These are phyloP conservation scores for Heterobasidion annosum DNA, from an alignment of 1,284 basidiomycete species.

Conservation along the genomic window DNA sequence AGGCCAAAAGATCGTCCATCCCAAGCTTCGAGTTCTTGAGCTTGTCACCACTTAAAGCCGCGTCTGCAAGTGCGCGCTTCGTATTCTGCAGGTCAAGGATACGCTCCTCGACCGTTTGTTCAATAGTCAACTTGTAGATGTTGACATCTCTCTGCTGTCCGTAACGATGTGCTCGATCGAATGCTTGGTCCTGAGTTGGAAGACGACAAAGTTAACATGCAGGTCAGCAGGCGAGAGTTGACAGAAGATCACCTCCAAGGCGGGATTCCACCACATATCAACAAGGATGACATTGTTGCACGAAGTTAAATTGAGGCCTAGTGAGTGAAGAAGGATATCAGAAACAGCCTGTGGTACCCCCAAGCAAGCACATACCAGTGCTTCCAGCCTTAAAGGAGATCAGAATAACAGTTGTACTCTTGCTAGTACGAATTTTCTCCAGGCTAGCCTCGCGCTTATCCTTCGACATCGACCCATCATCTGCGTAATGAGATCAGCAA, in stretches of 20 bases:
- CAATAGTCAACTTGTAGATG: constrained; percentile 91
- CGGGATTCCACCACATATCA: constrained; percentile 96
- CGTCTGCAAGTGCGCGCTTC: constrained; percentile 79
- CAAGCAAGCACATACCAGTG: constrained; percentile 44
- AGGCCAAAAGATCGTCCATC: constrained; percentile 73
- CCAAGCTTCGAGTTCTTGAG: constrained; percentile 81
- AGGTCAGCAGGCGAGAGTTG: constrained; percentile 1
- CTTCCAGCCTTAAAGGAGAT: constrained; percentile 97
- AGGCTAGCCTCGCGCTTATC: constrained; percentile 71
- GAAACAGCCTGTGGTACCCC: background rate
- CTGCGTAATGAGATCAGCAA: constrained; percentile 27
- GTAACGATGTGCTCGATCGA: constrained; percentile 86
- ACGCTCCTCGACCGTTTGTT: constrained; percentile 84
- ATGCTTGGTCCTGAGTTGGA: constrained; percentile 72
- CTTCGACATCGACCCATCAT: constrained; percentile 82
- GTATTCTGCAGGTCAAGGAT: constrained; percentile 80
- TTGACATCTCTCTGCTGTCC: constrained; percentile 81
- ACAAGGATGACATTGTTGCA: constrained; percentile 93
- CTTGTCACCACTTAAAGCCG: constrained; percentile 84
- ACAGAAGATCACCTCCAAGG: constrained; percentile 48
- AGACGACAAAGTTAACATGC: background rate
- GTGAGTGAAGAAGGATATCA: background rate
- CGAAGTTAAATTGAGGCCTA: constrained; percentile 86
- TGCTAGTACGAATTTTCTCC: constrained; percentile 60
- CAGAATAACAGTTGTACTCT: constrained; percentile 65